A percentile compares a stretch with the other conserved stretches of the same genome.
Conservation (phyloP, 73 alveolate species). For the Symbiodinium pilosum region DNA sequence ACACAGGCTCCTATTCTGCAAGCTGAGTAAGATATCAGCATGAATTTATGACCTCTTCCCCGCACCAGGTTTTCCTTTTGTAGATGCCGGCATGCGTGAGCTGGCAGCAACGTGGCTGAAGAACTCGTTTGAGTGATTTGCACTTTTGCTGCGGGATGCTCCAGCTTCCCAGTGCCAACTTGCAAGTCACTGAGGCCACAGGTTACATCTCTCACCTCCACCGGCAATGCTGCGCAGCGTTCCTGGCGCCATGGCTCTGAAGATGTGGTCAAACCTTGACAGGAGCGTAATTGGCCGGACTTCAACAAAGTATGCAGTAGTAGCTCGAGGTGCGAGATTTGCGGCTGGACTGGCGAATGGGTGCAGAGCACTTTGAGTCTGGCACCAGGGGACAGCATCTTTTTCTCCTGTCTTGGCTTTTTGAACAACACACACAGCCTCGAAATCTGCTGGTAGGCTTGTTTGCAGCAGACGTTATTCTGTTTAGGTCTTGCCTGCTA, state of each 20-base stretch:
- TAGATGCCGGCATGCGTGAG: constrained; percentile 94
- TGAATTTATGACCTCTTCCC: not conserved
- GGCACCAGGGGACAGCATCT: not conserved
- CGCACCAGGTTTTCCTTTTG: constrained; percentile 58
- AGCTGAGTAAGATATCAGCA: not conserved
- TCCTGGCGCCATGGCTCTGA: constrained; percentile 3
- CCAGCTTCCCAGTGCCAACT: not conserved
- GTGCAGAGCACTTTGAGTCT: constrained; percentile 79
- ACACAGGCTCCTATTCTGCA: constrained; percentile 14
- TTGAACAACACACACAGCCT: no score
- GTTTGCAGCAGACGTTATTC: not conserved
- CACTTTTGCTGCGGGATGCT: not conserved
- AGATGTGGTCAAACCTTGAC: no score
- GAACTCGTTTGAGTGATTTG: not conserved
- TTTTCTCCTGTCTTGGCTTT: no score
- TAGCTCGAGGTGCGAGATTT: constrained; percentile 28
- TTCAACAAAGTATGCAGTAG: no score
- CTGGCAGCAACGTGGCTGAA: constrained; percentile 19
- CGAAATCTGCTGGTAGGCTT: no score
- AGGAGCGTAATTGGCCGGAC: no score
- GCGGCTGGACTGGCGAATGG: constrained; percentile 92
- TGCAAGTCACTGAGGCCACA: constrained; percentile 73
- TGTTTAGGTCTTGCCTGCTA: constrained; percentile 33
- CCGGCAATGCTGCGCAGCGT: constrained; percentile 79
- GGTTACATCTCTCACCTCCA: constrained; percentile 77